phyloP scores from a whole-genome alignment of 2,329 filamentous ascomycete genomes.

The Coniella vitis region DNA sequence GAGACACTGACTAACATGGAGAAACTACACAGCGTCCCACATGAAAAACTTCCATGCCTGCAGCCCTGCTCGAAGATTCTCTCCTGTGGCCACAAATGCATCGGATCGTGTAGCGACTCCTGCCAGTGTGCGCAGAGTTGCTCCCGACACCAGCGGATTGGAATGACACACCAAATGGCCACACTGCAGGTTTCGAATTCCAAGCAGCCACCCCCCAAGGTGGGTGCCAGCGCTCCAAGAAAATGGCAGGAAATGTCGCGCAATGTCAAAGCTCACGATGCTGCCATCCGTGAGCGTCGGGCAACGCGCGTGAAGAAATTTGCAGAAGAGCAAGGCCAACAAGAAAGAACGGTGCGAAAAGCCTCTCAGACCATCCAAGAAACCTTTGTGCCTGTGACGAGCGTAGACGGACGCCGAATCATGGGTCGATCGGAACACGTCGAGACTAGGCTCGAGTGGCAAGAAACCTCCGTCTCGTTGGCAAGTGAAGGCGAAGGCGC shows the following conservation, averaged over 20 bases:
- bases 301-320: too few species aligned
- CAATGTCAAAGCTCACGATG: slow-evolving; percentile 2
- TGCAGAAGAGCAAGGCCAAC: background rate
- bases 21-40: slow-evolving; percentile 10
- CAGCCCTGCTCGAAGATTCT: slow-evolving; percentile 18
- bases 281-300: background rate
- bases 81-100: slow-evolving; percentile 21
- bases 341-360: background rate
- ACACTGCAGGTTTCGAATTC: too few species aligned
- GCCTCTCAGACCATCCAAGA: background rate
- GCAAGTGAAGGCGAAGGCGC: background rate
- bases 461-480: background rate
- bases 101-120: slow-evolving; percentile 17
- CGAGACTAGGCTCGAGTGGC: background rate
- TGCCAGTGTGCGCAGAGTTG: slow-evolving; percentile 9
- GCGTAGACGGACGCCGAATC: slow-evolving; percentile 1
- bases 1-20: background rate
- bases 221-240: background rate
- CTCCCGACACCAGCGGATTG: background rate
- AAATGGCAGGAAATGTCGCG: background rate
- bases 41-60: slow-evolving; percentile 19
- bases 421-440: background rate
- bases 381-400: background rate
- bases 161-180: background rate
- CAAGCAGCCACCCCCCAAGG: background rate